Conservation (phyloP, 1,284 basidiomycete genomes). For the Coriolopsis trogii region DNA sequence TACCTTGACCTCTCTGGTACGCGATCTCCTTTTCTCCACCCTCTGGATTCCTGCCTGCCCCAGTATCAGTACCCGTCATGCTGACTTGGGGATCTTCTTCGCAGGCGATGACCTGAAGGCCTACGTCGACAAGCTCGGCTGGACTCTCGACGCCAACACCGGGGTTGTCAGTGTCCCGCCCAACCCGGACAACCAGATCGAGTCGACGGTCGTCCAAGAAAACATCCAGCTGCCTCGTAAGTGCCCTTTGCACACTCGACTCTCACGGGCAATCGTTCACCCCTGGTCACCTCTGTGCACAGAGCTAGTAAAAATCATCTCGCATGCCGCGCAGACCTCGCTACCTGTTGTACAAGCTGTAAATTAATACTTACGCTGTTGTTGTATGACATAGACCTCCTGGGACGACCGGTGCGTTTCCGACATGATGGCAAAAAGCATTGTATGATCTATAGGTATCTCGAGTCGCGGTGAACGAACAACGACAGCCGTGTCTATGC, state of each 20-base stretch:
- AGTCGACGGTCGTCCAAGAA: slow-evolving; percentile 93
- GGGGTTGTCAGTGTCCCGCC: slow-evolving; percentile 75
- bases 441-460: background rate
- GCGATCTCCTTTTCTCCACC: slow-evolving; percentile 22
- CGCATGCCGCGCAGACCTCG: slow-evolving; percentile 57
- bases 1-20: slow-evolving; percentile 76
- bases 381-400: slow-evolving; percentile 9
- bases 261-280: background rate
- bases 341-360: slow-evolving; percentile 23
- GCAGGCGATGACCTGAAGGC: slow-evolving; percentile 62
- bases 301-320: slow-evolving; percentile 87
- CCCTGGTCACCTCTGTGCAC: background rate
- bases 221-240: slow-evolving; percentile 86
- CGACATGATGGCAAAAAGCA: too few species aligned
- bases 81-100: background rate
- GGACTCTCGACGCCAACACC: slow-evolving; percentile 65
- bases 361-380: slow-evolving; percentile 11
- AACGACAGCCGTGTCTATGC: background rate
- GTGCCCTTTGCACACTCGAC: slow-evolving; percentile 35
- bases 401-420: background rate
- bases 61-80: too few species aligned
- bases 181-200: slow-evolving; percentile 95
- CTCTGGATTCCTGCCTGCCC: too few species aligned
- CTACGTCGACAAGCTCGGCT: slow-evolving; percentile 75
- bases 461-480: background rate